Base-by-base conservation (phyloP, 352 stramenopile genomes). In the Globisporangium okanoganense region DNA sequence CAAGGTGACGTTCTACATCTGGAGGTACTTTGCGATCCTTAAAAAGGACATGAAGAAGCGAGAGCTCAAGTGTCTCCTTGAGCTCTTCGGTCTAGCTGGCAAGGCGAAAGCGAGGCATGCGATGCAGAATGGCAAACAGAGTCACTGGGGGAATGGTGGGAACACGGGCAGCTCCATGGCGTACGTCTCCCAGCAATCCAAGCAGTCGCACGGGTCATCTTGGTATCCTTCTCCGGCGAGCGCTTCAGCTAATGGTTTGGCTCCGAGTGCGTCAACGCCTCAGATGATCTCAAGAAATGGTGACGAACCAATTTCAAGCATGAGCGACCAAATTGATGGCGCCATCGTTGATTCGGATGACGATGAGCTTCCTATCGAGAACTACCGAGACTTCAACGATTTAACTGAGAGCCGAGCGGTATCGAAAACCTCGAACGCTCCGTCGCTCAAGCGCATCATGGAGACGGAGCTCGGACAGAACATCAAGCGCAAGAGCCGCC, bases 1-100 rank as follows among this genome's bases (percentile, higher is more conserved):
- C 12, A 69, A 57, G 45, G 51, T 86, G 24, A 76, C 78, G 10
- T 83, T 87, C 41, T 77, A 73, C 40, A 47, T 89, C 5, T 70
- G 81, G 49, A 67, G 78, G n/a, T 89, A 89, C 48, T 83, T 76
- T 53, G 65, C 74, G 5, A 86, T 87, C 61, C 67, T 89, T 45
- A 78, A 78, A 25, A 67, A 51, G 18, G 79, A 87, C 64, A 72
- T 87, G 56, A 62, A 66, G 16, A 61, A 64, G 16, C 75, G 77
- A 1, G 62, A 73, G 38, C 65, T 75, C 48, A 71, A 73, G 52
- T 83, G 62, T 27, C 50, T 83, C 6, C 54, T 82, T 22, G 63
- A 58, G 2, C 53, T 68, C 8, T 73, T 71, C 18, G 66, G 61
- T 47, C 66, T 62, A 9, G n/a, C 64, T 9, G 51, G 35, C 22